Conservation (phyloP, 306 rosid genomes). For the Senna tora region DNA sequence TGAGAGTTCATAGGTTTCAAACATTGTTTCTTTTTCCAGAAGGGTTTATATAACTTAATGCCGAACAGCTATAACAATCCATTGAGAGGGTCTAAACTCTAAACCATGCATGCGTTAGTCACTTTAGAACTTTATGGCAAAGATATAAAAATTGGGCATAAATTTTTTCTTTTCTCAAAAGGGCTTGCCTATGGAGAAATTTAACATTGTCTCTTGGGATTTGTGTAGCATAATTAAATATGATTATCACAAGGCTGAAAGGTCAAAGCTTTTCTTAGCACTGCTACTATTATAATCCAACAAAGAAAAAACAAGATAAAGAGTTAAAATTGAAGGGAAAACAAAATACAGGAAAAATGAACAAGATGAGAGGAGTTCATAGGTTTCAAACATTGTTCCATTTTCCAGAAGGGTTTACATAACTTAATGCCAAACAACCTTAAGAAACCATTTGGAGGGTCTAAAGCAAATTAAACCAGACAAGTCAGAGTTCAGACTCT, state of each 20-base stretch:
- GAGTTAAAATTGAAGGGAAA: no score
- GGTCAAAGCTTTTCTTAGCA: no score
- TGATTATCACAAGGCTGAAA: no score
- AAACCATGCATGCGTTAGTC: no score
- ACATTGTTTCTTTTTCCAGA: background rate
- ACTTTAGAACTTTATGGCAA: no score
- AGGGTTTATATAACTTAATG: background rate
- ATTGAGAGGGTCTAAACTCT: background rate
- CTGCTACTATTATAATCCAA: background rate
- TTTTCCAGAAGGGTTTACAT: background rate
- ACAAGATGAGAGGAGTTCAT: background rate
- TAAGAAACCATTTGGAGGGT: background rate
- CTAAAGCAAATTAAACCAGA: background rate
- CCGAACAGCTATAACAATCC: background rate
- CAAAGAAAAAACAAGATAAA: background rate
- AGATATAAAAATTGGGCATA: no score
- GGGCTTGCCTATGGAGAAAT: no score
- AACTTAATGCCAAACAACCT: background rate
- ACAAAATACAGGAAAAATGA: background rate
- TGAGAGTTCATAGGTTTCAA: background rate
- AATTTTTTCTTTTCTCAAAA: no score
- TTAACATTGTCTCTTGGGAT: no score
- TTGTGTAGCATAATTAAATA: no score
- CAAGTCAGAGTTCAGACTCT: background rate
- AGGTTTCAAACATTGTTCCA: background rate